phyloP scores from a whole-genome alignment of 805 yeast genomes.

The Ogataea trehaloabstinens region DNA sequence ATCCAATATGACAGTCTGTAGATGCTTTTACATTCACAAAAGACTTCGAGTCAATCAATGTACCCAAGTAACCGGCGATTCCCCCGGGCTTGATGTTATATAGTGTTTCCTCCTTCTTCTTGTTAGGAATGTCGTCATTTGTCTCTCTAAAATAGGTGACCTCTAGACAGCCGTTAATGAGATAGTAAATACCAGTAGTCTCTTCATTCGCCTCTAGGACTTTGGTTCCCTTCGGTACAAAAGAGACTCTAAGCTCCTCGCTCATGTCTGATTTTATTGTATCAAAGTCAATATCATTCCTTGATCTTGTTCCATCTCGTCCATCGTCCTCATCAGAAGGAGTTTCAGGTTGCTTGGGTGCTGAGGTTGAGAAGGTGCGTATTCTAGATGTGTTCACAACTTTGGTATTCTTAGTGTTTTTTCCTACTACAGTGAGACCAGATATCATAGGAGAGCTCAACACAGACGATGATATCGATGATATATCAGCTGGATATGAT shows the following conservation, averaged over 20 bases:
- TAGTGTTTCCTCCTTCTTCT: slow-evolving; percentile 37
- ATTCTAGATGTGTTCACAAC: slow-evolving; percentile 4
- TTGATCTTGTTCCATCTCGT: slow-evolving; percentile 9
- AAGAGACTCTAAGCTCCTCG: slow-evolving; percentile 54
- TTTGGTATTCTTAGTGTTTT: not conserved
- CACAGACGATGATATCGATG: slow-evolving; percentile 17
- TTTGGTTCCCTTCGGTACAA: slow-evolving; percentile 49
- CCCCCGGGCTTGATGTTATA: slow-evolving; percentile 74
- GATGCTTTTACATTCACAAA: slow-evolving; percentile 68
- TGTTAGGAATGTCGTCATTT: slow-evolving; percentile 14
- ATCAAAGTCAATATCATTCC: slow-evolving; percentile 40
- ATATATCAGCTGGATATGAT: slow-evolving; percentile 13
- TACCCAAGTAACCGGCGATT: slow-evolving; percentile 82
- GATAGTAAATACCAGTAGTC: slow-evolving; percentile 74
- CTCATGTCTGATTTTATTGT: slow-evolving; percentile 58
- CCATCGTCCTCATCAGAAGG: slow-evolving; percentile 11
- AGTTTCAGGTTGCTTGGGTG: slow-evolving; percentile 6
- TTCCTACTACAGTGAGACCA: slow-evolving; percentile 16
- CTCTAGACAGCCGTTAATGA: slow-evolving; percentile 75
- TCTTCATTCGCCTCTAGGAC: slow-evolving; percentile 63
- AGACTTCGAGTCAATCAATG: slow-evolving; percentile 76
- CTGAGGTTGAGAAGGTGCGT: slow-evolving; percentile 26
- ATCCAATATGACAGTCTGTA: slow-evolving; percentile 65
- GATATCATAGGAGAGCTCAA: slow-evolving; percentile 20
- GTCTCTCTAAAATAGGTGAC: slow-evolving; percentile 46